Percentiles rank a stretch among this genome's conserved stretches.
Conservation (phyloP, 192 early-diverging fungal species). For the Coemansia umbellata region DNA sequence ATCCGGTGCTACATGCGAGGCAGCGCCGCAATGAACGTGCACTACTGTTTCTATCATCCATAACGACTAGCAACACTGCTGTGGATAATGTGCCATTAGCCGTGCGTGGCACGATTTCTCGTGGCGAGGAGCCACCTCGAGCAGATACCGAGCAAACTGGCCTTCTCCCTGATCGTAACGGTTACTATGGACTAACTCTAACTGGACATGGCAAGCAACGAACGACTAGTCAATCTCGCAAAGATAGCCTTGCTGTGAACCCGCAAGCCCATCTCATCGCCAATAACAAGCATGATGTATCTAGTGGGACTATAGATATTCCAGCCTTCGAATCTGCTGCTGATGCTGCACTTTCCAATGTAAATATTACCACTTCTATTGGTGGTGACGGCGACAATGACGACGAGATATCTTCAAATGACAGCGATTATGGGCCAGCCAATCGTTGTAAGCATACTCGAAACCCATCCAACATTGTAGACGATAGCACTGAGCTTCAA, state of each 20-base stretch:
- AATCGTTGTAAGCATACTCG: too few species aligned
- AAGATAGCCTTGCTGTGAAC: neutral
- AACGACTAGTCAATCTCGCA: neutral
- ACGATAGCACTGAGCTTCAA: constrained; percentile 11
- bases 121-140: neutral
- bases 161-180: too few species aligned
- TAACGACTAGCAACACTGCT: constrained; percentile 26
- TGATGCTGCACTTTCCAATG: neutral
- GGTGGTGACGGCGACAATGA: neutral
- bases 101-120: neutral
- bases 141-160: too few species aligned
- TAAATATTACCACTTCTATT: neutral
- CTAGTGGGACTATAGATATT: neutral
- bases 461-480: constrained; percentile 5
- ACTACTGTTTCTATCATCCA: constrained; percentile 27
- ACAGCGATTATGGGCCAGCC: too few species aligned
- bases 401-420: neutral
- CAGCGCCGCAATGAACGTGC: constrained; percentile 36
- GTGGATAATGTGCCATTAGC: constrained; percentile 1
- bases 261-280: neutral
- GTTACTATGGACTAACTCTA: too few species aligned
- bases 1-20: neutral
- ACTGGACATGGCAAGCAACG: neutral
- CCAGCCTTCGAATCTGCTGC: neutral
- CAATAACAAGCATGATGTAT: neutral